Conservation (phyloP, 1,284 basidiomycete genomes). For the Ganoderma lingzhi region DNA sequence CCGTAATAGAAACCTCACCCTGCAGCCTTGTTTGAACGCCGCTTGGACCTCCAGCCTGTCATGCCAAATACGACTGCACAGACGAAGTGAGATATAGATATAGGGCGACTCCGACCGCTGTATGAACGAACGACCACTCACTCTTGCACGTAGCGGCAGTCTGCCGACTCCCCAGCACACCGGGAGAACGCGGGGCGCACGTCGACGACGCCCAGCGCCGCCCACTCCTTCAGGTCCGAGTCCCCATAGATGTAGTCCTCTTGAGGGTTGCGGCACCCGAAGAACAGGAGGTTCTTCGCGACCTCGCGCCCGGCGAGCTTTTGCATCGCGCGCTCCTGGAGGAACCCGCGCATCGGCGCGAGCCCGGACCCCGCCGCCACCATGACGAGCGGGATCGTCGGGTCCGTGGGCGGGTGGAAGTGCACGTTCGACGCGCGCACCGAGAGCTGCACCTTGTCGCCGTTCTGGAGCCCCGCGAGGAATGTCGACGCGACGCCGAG, state of each 20-base stretch:
- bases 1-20: slow-evolving; percentile 44
- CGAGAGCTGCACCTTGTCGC: slow-evolving; percentile 53
- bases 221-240: slow-evolving; percentile 52
- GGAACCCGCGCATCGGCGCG: slow-evolving; percentile 62
- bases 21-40: slow-evolving; percentile 50
- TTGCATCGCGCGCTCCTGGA: slow-evolving; percentile 60
- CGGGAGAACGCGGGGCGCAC: slow-evolving; percentile 57
- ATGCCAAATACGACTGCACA: slow-evolving; percentile 51
- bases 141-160: slow-evolving; percentile 58
- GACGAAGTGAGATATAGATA: not conserved
- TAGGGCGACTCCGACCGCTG: slow-evolving; percentile 7
- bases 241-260: slow-evolving; percentile 55
- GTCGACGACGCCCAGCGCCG: slow-evolving; percentile 53
- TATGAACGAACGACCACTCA: slow-evolving; percentile 33
- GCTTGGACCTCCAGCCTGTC: slow-evolving; percentile 47
- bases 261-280: slow-evolving; percentile 53
- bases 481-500: slow-evolving; percentile 60
- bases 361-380: slow-evolving; percentile 58
- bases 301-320: slow-evolving; percentile 52
- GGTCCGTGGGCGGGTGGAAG: slow-evolving; percentile 58
- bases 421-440: slow-evolving; percentile 48
- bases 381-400: slow-evolving; percentile 53
- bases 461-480: slow-evolving; percentile 50
- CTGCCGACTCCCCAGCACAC: slow-evolving; percentile 43
- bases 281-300: slow-evolving; percentile 54